phyloP scores from a whole-genome alignment of 192 early-diverging fungal genomes.

The Chytriomyces confervae region DNA sequence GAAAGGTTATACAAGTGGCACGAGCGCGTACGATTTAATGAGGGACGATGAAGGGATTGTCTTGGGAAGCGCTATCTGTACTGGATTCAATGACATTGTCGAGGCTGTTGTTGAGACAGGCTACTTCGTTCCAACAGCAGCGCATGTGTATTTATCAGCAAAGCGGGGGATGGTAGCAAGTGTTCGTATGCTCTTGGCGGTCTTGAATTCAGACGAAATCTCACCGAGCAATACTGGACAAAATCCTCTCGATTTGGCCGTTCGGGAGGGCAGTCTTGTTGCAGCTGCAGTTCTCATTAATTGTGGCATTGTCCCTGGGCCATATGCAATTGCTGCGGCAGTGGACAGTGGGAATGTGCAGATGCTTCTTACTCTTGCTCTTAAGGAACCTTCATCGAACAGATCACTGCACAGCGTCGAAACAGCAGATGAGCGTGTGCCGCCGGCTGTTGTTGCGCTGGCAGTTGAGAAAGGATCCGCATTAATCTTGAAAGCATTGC shows the following conservation, averaged over 20 bases:
- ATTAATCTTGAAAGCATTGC: slow-evolving; percentile 8
- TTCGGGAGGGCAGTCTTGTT: slow-evolving; percentile 10
- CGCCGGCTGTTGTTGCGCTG: slow-evolving; percentile 17
- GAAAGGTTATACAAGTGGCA: background rate
- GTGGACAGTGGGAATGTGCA: slow-evolving; percentile 17
- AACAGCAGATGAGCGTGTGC: background rate
- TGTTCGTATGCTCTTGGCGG: slow-evolving; percentile 7
- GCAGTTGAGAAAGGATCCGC: slow-evolving; percentile 18
- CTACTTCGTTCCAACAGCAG: background rate
- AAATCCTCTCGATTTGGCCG: slow-evolving; percentile 19
- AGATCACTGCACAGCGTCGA: background rate
- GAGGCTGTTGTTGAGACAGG: background rate
- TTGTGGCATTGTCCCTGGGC: slow-evolving; percentile 5
- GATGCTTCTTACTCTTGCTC: background rate
- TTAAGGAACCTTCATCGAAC: background rate
- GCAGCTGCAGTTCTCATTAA: slow-evolving; percentile 12
- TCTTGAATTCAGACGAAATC: background rate
- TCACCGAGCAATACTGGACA: background rate
- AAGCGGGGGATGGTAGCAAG: slow-evolving; percentile 1
- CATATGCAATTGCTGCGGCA: slow-evolving; percentile 26
- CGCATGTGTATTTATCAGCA: slow-evolving; percentile 29
- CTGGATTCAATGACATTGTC: slow-evolving; percentile 15
- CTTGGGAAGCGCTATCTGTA: slow-evolving; percentile 19
- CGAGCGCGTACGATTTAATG: background rate
- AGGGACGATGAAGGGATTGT: background rate